Conservation (phyloP, 2,329 filamentous ascomycete species). For the Pestalotiopsis sp. region DNA sequence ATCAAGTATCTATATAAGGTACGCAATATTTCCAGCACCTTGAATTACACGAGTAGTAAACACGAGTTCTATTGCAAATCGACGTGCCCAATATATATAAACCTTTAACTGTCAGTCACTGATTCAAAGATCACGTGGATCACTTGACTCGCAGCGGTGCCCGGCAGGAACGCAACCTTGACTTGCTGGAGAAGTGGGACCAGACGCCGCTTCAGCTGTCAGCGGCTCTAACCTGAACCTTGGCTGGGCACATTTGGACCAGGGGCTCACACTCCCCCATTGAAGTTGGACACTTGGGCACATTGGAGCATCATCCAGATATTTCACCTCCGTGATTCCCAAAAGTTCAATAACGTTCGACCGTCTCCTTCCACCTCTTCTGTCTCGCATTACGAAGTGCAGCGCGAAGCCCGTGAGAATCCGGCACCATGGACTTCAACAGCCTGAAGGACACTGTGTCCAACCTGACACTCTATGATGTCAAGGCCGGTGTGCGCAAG, state of each 20-base stretch:
- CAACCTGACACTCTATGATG: conserved; percentile 90
- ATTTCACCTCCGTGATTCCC: not conserved
- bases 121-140: not conserved
- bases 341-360: not conserved
- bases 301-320: not conserved
- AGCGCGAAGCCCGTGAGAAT: not conserved
- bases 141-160: not conserved
- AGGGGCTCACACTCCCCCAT: not conserved
- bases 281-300: not conserved
- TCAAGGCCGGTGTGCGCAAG: conserved; percentile 94
- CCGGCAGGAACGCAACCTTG: not conserved
- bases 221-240: not conserved
- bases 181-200: not conserved
- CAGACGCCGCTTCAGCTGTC: not conserved
- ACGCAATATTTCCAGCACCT: no score
- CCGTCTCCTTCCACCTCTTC: not conserved
- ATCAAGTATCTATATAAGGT: no score
- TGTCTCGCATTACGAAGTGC: not conserved
- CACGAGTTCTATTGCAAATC: no score
- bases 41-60: no score
- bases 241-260: not conserved
- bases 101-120: not conserved
- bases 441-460: conserved; percentile 84
- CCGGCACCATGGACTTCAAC: conserved; percentile 76
- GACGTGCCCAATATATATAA: not conserved